phyloP scores from a whole-genome alignment of 371 early-diverging fungal species.

The Synchytrium microbalum region DNA sequence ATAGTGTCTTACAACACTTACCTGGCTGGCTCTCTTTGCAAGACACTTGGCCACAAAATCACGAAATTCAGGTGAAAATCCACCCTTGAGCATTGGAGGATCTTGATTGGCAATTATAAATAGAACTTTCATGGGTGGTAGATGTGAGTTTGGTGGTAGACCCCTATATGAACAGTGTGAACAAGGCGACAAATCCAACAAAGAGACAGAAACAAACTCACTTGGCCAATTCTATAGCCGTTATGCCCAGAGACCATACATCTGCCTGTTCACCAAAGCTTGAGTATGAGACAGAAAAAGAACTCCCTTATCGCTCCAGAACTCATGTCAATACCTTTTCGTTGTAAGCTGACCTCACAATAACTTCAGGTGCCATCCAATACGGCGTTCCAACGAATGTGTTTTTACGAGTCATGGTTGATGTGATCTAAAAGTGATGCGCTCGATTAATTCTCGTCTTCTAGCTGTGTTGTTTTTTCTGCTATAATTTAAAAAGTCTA shows the following conservation, averaged over 20 bases:
- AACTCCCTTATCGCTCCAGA: background rate
- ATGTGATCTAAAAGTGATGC: slow-evolving; percentile 3
- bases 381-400: slow-evolving; percentile 51
- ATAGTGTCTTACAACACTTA: background rate
- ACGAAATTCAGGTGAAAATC: slow-evolving; percentile 3
- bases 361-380: slow-evolving; percentile 46
- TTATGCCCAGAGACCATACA: slow-evolving; percentile 42
- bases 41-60: slow-evolving; percentile 6
- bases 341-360: slow-evolving; percentile 1
- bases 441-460: too few species aligned
- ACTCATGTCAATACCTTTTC: background rate
- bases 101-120: slow-evolving; percentile 35
- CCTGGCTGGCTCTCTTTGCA: slow-evolving; percentile 2
- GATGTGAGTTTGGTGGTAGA: slow-evolving; percentile 38
- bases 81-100: slow-evolving; percentile 19
- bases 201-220: background rate
- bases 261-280: slow-evolving; percentile 27
- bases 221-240: slow-evolving; percentile 45
- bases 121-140: slow-evolving; percentile 47
- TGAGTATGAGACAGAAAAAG: background rate
- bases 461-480: too few species aligned
- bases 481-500: background rate
- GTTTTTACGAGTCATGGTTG: slow-evolving; percentile 29
- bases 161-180: slow-evolving; percentile 13
- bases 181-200: background rate